Evolutionary conservation across 169 alveolate species (phyloP), one percentile per base, ranked within the genome.

Genomic region (Plasmodium ovale): DNA sequence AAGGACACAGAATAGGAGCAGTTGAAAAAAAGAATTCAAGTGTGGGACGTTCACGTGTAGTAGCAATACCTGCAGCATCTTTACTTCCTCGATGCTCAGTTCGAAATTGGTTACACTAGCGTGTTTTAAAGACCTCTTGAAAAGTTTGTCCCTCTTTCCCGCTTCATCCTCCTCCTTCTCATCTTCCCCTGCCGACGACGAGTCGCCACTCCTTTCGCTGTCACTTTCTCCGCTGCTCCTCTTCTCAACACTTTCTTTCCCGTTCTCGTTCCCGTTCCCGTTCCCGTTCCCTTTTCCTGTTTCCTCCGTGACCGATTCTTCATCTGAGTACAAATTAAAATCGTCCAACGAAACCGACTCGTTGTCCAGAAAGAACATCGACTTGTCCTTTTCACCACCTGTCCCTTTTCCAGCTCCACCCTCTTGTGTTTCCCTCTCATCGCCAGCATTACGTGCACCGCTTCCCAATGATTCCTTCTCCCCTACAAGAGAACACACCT

Each of bases 261-360:
- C 10, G 10, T 70, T 25, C 7, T 49, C 19, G 16, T 49, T 29
- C n/a, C 7, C 16, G n/a, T 51, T 49, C 10, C 14, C 21, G 5
- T 51, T 29, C 14, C 23, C 49, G 0, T 49, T 21, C 2, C 31
- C 47, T 19, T 68, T 53, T 23, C 69, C 27, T 16, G 16, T 42
- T 23, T 59, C 54, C 37, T 82, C 58, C 29, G 42, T 69, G 21
- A 21, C 39, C 14, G 14, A 14, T 1, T 31, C 70, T 16, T 65
- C 82, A 7, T 84, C 91, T 6, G 91, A 85, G 51, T 85, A 39
- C 19, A 85, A 60, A 58, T 85, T 85, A 68, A 85, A 85, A 56
- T 85, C 91, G 35, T 85, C 91, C 27, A 85, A 21, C 10, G 87
- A 68, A 14, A 85, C 67, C 0, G 69, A 37, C 21, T 69, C 87